Percentiles rank a stretch among this genome's conserved stretches.
Evolutionary conservation across 2,329 filamentous ascomycete species (phyloP).

Genomic region (Colletotrichum horii): DNA sequence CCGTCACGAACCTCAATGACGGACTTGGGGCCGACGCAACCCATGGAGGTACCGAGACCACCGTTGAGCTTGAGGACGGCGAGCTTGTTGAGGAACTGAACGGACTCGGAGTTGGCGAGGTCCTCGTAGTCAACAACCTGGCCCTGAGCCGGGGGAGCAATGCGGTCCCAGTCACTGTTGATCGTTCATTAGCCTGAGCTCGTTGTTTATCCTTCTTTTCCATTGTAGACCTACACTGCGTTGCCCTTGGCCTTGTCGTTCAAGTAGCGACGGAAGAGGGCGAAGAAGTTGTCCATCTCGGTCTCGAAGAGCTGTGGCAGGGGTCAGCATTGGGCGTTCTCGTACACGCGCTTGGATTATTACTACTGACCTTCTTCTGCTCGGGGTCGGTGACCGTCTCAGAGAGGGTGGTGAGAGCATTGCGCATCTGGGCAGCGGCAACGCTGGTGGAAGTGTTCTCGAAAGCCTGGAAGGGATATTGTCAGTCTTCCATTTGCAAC

Average conservation of each 20-base stretch:
- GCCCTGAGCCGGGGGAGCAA: constrained; percentile 87
- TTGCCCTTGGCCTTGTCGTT: constrained; percentile 99
- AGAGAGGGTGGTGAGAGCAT: constrained; percentile 89
- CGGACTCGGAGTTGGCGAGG: constrained; percentile 86
- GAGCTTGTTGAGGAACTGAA: constrained; percentile 95
- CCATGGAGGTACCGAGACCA: constrained; percentile 99
- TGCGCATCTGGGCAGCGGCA: constrained; percentile 98
- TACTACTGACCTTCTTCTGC: constrained; percentile 75
- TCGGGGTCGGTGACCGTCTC: constrained; percentile 86
- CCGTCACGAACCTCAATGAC: constrained; percentile 99
- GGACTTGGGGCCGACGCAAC: constrained; percentile 98
- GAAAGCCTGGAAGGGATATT: constrained; percentile 73
- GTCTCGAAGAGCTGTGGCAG: constrained; percentile 83
- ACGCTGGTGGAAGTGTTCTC: constrained; percentile 99
- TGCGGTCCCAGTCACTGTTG: constrained; percentile 90
- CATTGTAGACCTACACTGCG: constrained; percentile 65
- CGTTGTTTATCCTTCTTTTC: background rate
- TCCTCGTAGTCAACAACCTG: constrained; percentile 97
- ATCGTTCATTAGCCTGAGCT: constrained; percentile 27
- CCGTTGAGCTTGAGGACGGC: constrained; percentile 99
- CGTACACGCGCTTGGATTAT: background rate
- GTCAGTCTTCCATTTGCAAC: constrained; percentile 35
- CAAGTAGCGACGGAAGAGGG: constrained; percentile 95
- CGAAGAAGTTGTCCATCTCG: constrained; percentile 99
- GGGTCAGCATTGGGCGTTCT: constrained; percentile 17